These are phyloP conservation scores for Didymella keratinophila DNA, from an alignment of 2,329 filamentous ascomycete genomes.

Conservation along the genomic window DNA sequence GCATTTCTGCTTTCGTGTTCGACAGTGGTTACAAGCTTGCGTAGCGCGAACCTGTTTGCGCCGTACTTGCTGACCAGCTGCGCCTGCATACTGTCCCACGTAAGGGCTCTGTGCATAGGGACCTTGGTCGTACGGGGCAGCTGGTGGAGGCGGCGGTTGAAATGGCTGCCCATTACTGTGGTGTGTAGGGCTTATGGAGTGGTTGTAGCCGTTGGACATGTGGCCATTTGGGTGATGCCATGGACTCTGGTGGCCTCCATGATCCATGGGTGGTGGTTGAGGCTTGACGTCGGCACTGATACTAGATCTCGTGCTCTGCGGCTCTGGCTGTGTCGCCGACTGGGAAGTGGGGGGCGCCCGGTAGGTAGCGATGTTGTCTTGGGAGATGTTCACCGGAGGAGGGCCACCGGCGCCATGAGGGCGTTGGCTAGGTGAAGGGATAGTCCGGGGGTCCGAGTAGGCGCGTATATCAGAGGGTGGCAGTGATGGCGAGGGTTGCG, in stretches of 20 bases:
- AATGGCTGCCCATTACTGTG: conserved; percentile 41
- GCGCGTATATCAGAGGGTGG: conserved; percentile 45
- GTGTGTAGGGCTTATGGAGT: conserved; percentile 42
- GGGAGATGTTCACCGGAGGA: conserved; percentile 42
- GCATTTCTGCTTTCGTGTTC: conserved; percentile 53
- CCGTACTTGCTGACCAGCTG: conserved; percentile 35
- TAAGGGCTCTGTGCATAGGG: conserved; percentile 40
- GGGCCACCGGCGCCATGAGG: conserved; percentile 46
- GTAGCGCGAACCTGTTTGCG: conserved; percentile 51
- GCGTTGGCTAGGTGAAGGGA: conserved; percentile 46
- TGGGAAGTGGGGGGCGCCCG: conserved; percentile 44
- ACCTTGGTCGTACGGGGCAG: conserved; percentile 42
- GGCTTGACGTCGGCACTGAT: conserved; percentile 39
- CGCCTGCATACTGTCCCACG: conserved; percentile 40
- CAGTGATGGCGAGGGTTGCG: conserved; percentile 43
- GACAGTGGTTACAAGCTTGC: conserved; percentile 71
- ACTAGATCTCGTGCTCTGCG: conserved; percentile 37
- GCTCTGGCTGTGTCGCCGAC: conserved; percentile 31
- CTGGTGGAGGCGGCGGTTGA: conserved; percentile 39
- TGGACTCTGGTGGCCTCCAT: conserved; percentile 42
- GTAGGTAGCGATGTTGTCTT: conserved; percentile 46
- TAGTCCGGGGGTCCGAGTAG: conserved; percentile 44
- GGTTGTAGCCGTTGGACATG: conserved; percentile 44
- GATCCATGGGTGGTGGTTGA: conserved; percentile 47
- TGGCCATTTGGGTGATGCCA: conserved; percentile 47